Base-by-base conservation (phyloP, 2,329 filamentous ascomycete genomes). In the Biscogniauxia sp. region DNA sequence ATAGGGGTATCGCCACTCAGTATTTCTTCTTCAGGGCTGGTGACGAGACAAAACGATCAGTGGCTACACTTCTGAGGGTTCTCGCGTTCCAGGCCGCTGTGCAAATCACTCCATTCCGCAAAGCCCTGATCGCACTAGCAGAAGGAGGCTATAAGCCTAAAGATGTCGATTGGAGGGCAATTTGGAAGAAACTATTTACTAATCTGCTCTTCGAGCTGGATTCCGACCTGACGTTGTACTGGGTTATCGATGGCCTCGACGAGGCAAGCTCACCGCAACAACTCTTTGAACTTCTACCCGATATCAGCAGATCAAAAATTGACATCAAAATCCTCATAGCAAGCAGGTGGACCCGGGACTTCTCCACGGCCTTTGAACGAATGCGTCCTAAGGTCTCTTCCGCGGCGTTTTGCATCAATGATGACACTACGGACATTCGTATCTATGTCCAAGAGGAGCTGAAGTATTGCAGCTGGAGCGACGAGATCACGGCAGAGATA, bases 191-290 rank as follows among this genome's bases (percentile, higher is more conserved):
- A 28, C 4, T 61, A 0, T 60, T 64, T 15, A 50, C 50, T 4
- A 54, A 57, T 7, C 19, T 57, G 3, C 45, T 65, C 0, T 56
- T 61, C 19, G 45, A 62, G 49, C 20, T 41, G 13, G 56, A 61
- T 1, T 45, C 53, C 3, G 9, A 28, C 2, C 9, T 8, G 1
- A 55, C 55, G 5, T 51, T 65, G 20, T 65, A 64, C 53, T 65
- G 61, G 64, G 51, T 65, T 11, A 60, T 65, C 19, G 64, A 65
- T 20, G 64, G 20, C n/a, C 51, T 65, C 0, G 64, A 65, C 17
- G 64, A 65, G 17, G 60, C 55, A 3, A 45, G 55, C 25, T 51
- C 45, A 1, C 26, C 54, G 0, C 51, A 56, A n/a, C 19, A 55
- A 23, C 51, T 62, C 4, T 26, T 65, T 7, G 64, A 64, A n/a